Evolutionary conservation across 2,329 filamentous ascomycete genomes (phyloP).

Genomic region (Alternaria conjuncta): DNA sequence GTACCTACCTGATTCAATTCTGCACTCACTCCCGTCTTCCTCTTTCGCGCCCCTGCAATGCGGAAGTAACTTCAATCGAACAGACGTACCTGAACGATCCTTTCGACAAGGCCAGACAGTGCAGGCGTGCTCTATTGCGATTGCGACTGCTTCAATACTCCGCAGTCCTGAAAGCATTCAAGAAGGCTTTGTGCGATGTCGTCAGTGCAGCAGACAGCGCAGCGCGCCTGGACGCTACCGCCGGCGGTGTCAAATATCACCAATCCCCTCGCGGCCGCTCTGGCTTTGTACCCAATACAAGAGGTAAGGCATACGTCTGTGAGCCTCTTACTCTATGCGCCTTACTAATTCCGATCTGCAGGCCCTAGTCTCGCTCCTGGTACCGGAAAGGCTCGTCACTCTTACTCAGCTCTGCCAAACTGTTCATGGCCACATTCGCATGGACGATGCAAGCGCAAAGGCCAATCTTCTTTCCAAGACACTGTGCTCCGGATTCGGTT

Average conservation of each 20-base stretch:
- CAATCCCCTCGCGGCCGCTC: not conserved
- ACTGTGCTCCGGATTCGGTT: constrained; percentile 12
- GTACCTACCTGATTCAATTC: not conserved
- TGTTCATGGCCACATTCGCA: constrained; percentile 6
- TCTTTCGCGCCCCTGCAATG: not conserved
- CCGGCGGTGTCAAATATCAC: constrained; percentile 1
- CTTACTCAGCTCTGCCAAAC: constrained; percentile 8
- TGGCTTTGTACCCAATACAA: constrained; percentile 12
- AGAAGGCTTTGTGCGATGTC: not conserved
- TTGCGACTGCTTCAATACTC: not conserved
- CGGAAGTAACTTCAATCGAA: not conserved
- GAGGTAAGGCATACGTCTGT: constrained; percentile 2
- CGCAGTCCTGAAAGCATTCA: not conserved
- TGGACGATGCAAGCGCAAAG: constrained; percentile 9
- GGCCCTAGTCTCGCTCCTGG: constrained; percentile 8
- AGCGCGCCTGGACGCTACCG: constrained; percentile 5
- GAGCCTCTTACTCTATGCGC: not conserved
- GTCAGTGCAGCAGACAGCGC: not conserved
- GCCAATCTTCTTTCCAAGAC: constrained; percentile 16
- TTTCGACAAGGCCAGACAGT: not conserved
- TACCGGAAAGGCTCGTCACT: constrained; percentile 5
- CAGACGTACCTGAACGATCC: not conserved
- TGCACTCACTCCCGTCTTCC: not conserved
- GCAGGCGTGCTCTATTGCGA: not conserved
- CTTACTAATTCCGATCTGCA: not conserved